phyloP scores from a whole-genome alignment of 306 rosid species.

The Sechiopsis laciniata region DNA sequence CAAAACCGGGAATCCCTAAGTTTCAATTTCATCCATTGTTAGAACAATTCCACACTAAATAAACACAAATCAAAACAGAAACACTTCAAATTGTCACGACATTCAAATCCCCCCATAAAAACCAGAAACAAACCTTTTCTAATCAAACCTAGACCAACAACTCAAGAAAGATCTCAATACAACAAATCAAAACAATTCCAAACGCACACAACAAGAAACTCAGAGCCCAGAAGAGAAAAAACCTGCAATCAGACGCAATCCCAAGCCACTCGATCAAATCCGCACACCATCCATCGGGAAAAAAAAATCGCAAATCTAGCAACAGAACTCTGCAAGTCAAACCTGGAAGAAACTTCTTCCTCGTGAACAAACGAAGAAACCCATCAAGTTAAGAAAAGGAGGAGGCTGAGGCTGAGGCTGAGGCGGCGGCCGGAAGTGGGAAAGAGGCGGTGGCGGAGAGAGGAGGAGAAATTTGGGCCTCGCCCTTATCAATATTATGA shows the following conservation, averaged over 20 bases:
- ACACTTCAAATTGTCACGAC: not conserved
- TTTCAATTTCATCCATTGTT: not conserved
- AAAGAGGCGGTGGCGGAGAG: constrained; percentile 15
- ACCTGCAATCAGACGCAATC: not conserved
- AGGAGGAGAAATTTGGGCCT: not conserved
- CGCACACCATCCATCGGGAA: not conserved
- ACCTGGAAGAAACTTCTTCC: constrained; percentile 13
- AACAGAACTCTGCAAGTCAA: not conserved
- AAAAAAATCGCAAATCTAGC: not conserved
- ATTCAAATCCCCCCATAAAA: not conserved
- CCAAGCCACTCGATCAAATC: constrained; percentile 12
- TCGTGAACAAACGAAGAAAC: not conserved
- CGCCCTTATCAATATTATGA: no score
- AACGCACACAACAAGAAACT: not conserved
- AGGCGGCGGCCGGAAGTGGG: not conserved
- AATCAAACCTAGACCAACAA: constrained; percentile 7
- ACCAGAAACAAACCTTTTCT: not conserved
- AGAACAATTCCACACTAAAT: not conserved
- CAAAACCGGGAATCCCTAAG: not conserved
- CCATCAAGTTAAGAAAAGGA: not conserved
- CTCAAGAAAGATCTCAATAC: not conserved
- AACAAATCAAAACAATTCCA: not conserved
- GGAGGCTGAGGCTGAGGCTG: not conserved
- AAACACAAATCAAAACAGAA: not conserved
- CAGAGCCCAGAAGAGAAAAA: not conserved